Evolutionary conservation across 805 yeast genomes (phyloP).

Genomic region (Torulaspora maleeae): DNA sequence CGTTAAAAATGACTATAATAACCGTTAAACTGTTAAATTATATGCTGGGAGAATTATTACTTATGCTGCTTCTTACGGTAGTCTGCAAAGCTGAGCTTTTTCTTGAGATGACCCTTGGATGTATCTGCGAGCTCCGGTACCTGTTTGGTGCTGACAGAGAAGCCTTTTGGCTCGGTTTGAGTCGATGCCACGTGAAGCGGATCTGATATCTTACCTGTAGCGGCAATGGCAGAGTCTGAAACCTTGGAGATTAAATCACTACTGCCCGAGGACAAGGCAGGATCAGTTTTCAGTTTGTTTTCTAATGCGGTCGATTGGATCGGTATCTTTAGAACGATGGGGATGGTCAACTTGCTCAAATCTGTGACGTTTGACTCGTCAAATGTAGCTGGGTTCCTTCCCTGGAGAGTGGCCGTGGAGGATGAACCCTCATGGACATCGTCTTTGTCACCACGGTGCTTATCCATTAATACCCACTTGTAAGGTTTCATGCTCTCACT

Average conservation of each 20-base stretch:
- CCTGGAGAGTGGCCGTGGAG: neutral
- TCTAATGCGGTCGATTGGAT: neutral
- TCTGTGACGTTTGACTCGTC: constrained; percentile 27
- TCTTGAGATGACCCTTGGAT: constrained; percentile 18
- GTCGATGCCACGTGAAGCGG: neutral
- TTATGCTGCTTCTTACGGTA: constrained; percentile 31
- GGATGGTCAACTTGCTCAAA: constrained; percentile 24
- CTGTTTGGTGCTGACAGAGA: constrained; percentile 5
- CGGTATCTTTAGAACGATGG: constrained; percentile 18
- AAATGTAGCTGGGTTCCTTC: constrained; percentile 14
- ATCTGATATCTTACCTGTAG: neutral
- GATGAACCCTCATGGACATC: neutral
- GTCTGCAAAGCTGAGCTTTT: constrained; percentile 38
- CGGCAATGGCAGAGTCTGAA: neutral
- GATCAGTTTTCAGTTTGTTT: neutral
- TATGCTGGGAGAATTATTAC: neutral
- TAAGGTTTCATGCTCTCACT: constrained; percentile 8
- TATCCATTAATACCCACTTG: constrained; percentile 11
- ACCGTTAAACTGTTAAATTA: neutral
- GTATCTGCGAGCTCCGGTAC: constrained; percentile 9
- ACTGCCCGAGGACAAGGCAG: too few species aligned
- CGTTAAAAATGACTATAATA: neutral
- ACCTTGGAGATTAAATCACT: too few species aligned
- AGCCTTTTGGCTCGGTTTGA: constrained; percentile 5
- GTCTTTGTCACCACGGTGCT: neutral